Evolutionary conservation across 345 rosid genomes (phyloP).

Genomic region (Citrus cavaleriei): DNA sequence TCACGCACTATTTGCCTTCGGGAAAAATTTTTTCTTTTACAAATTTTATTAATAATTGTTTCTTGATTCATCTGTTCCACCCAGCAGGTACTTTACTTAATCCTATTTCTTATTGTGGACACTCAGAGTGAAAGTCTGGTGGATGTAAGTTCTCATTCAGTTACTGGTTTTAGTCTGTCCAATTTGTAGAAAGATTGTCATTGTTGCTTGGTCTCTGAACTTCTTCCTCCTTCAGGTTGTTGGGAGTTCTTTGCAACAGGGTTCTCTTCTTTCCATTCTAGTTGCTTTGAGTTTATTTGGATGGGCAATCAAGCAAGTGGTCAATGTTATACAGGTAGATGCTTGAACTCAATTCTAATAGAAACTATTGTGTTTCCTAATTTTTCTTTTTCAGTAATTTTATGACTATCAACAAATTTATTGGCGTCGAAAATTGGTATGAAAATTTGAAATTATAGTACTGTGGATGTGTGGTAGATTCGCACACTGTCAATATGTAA

Average conservation of each 20-base stretch:
- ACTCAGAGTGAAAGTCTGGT: conserved; percentile 54
- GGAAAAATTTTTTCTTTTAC: background rate
- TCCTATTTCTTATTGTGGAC: conserved; percentile 61
- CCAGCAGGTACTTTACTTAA: conserved; percentile 78
- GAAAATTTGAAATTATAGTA: background rate
- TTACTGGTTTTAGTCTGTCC: background rate
- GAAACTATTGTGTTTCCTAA: background rate
- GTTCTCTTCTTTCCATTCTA: conserved; percentile 48
- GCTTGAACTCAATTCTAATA: background rate
- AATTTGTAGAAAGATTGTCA: background rate
- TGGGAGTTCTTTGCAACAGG: conserved; percentile 33
- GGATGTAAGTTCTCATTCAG: conserved; percentile 44
- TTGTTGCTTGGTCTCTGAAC: conserved; percentile 10
- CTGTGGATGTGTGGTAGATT: background rate
- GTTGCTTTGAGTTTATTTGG: conserved; percentile 66
- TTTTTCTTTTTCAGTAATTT: background rate
- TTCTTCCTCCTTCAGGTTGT: conserved; percentile 45
- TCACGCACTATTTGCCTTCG: background rate
- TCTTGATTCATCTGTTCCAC: conserved; percentile 7
- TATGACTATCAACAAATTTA: background rate
- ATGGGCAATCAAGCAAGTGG: conserved; percentile 74
- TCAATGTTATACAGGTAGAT: conserved; percentile 82
- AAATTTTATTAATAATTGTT: background rate
- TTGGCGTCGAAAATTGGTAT: background rate
- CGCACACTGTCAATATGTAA: background rate